Base-by-base conservation (phyloP, 169 alveolate genomes). In the Toxoplasma gondii region DNA sequence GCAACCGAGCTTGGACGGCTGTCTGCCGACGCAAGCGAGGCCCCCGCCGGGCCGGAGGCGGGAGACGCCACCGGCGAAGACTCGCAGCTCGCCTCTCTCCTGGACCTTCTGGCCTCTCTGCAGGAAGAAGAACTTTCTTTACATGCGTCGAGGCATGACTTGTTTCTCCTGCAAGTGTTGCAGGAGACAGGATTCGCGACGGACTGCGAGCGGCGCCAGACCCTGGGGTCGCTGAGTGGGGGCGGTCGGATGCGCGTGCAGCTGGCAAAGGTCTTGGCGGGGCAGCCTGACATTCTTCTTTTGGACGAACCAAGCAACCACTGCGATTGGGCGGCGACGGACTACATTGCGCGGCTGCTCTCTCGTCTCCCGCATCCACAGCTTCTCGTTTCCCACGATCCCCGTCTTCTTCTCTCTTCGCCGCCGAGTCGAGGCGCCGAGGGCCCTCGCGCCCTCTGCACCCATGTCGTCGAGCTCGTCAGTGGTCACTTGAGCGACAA, bases 251-350 rank as follows among this genome's bases (percentile, higher is more conserved):
- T 91, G 95, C 94, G 95, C 34, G 54, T 95, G 80, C 92, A 58
- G 90, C 92, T 95, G 10, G 95, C 96, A 2, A 88, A 99, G 99
- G 94, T 99, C 97, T 96, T 99, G 70, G 29, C 70, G 34, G 36
- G n/a, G 39, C 31, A 83, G 94, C 99, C 99, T 31, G 99, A 97
- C 95, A 94, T 98, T 92, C 96, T 98, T 84, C 96, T 98, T 93
- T 96, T 98, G 91, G 99, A 98, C 93, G 99, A 98, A 92, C 99
- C 99, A 22, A 98, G 99, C 29, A 98, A 98, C 95, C 99, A 98
- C 95, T 96, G 98, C 53, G 99, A 98, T 96, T 95, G 98, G 93
- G 99, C 98, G 43, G 87, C 95, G 29, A 84, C 92, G 44, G 94
- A 81, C 41, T 86, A 88, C 81, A 92, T 95, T 86, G 88, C 88